Base-by-base conservation (phyloP, 2,329 filamentous ascomycete species). In the Chrysoporthe puriensis region DNA sequence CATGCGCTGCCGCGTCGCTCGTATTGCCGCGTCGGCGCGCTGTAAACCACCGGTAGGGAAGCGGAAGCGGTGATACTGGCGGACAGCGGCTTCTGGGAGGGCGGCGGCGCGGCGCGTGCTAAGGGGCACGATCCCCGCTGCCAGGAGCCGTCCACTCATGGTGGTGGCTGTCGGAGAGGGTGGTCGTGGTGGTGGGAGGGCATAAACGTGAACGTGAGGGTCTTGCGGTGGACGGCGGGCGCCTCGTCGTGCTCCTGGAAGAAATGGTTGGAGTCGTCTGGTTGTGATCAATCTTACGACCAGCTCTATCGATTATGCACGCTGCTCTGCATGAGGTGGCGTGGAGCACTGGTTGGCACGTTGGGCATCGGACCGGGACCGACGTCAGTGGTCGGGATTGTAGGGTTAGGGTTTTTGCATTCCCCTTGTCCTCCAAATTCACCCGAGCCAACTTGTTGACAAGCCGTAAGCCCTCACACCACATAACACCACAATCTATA, bases 101-200 rank as follows among this genome's bases (percentile, higher is more conserved):
- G 83, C 82, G 73, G 84, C 79, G 73, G 83, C 84, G 79, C 87
- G 88, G 80, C 88, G 88, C 78, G 89, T 83, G 66, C 58, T 63
- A 74, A 89, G 81, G 79, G 90, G 88, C 80, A 88, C 83, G 73
- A 91, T 85, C 81, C 91, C 88, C 77, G 90, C 88, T 79, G 91
- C 90, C 80, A 94, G 84, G 75, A 92, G 88, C 85, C 91, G 90
- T 84, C 87, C 88, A 82, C 87, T 91, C 89, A 91, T 91, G 75
- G 76, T 81, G 79, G 73, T 70, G 71, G 70, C 69, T 52, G 67
- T 60, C 65, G 66, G 66, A 66, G 54, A 62, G 59, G 59, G 50
- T 52, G 62, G 44, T 60, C 52, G 62, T 58, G 34, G 62, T 57
- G 60, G 57, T 50, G 46, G 52, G 66, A 70, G 67, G 62, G 62